Conservation (phyloP, 2,329 filamentous ascomycete genomes). For the Zymoseptoria tritici region DNA sequence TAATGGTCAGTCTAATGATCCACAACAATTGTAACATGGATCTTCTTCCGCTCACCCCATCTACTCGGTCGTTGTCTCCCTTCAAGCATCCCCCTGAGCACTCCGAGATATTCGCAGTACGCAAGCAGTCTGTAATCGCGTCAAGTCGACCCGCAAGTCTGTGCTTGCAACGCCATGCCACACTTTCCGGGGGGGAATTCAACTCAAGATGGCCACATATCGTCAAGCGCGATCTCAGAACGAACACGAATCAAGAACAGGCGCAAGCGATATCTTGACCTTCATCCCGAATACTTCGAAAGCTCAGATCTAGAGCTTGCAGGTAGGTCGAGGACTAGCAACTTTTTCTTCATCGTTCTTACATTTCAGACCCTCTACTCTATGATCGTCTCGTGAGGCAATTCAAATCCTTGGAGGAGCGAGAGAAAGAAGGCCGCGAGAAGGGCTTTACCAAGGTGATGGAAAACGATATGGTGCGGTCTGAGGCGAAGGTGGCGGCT, state of each 20-base stretch:
- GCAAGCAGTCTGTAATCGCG: too few species aligned
- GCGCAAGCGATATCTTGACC: conserved; percentile 66
- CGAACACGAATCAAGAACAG: conserved; percentile 55
- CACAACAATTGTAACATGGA: too few species aligned
- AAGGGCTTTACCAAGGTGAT: conserved; percentile 75
- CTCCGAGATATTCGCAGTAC: too few species aligned
- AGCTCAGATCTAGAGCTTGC: conserved; percentile 53
- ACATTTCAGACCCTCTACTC: conserved; percentile 60
- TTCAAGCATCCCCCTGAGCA: too few species aligned
- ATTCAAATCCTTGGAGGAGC: conserved; percentile 66
- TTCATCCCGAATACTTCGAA: conserved; percentile 65
- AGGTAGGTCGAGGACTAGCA: conserved; percentile 32
- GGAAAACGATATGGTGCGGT: conserved; percentile 67
- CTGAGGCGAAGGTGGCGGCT: conserved; percentile 65
- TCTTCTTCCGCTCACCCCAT: too few species aligned
- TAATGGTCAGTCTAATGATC: too few species aligned
- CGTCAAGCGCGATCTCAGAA: neutral
- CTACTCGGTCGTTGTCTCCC: too few species aligned
- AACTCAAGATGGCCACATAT: neutral
- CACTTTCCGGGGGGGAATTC: neutral
- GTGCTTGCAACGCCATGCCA: neutral
- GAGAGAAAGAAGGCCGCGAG: conserved; percentile 61
- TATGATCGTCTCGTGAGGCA: conserved; percentile 74
- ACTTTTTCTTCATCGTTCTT: conserved; percentile 2
- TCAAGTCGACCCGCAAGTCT: neutral